Conservation (phyloP, 768 basidiomycete genomes). For the Suillus paluster region DNA sequence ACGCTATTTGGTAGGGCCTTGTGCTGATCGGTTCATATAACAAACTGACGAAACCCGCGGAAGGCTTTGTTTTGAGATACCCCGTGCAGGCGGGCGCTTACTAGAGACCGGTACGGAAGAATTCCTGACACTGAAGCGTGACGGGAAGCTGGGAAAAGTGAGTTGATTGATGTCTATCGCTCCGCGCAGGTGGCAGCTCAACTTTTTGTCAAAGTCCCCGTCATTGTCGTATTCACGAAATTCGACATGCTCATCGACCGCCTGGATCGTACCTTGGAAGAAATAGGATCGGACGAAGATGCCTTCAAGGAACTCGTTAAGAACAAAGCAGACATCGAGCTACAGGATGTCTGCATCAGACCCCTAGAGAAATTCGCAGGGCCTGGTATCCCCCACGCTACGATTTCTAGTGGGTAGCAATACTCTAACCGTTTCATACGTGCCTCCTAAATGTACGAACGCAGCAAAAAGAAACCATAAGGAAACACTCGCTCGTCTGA, state of each 20-base stretch:
- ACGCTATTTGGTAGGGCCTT: constrained; percentile 16
- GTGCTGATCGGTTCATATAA: background rate
- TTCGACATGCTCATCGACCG: constrained; percentile 3
- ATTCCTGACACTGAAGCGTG: background rate
- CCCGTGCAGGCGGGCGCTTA: background rate
- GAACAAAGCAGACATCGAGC: background rate
- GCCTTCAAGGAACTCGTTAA: background rate
- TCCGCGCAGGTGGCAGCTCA: background rate
- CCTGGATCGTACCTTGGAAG: background rate
- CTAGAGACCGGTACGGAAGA: too few species aligned
- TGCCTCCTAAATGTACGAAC: background rate
- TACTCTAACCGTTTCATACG: background rate
- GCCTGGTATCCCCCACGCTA: background rate
- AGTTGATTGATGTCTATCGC: background rate
- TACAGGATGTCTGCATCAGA: constrained; percentile 3
- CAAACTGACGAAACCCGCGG: background rate
- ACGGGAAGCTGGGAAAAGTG: constrained; percentile 4
- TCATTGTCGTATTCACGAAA: constrained; percentile 11
- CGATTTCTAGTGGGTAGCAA: background rate
- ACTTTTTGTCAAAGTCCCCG: constrained; percentile 1
- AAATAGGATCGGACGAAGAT: background rate
- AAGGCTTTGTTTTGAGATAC: constrained; percentile 11
- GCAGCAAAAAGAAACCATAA: constrained; percentile 3
- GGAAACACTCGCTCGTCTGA: background rate
- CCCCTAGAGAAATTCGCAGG: background rate